These are phyloP conservation scores for Fusarium camptoceras DNA, from an alignment of 2,329 filamentous ascomycete species.

Conservation along the genomic window DNA sequence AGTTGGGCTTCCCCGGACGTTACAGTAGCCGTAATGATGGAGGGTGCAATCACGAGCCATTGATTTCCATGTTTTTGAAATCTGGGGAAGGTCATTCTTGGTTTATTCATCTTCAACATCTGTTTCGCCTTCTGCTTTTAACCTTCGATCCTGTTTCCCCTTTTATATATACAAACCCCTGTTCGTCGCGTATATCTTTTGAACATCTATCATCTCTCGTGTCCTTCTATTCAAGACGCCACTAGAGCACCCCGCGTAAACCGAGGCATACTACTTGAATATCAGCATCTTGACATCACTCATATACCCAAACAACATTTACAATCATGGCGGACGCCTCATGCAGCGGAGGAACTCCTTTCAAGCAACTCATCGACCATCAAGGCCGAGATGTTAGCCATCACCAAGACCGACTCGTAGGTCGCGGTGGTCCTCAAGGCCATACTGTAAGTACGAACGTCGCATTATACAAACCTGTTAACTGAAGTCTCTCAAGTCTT, in stretches of 20 bases:
- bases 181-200: neutral
- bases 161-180: neutral
- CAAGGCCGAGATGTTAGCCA: slow-evolving; percentile 56
- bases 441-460: slow-evolving; percentile 47
- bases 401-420: slow-evolving; percentile 55
- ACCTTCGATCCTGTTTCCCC: neutral
- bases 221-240: neutral
- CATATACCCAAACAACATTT: neutral
- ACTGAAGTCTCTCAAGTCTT: slow-evolving; percentile 44
- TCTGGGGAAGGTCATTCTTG: slow-evolving; percentile 23
- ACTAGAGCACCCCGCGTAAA: slow-evolving; percentile 18
- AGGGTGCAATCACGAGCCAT: slow-evolving; percentile 43
- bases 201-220: neutral
- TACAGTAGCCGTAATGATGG: slow-evolving; percentile 25
- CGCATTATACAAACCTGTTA: neutral
- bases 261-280: slow-evolving; percentile 34
- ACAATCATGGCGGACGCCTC: slow-evolving; percentile 55
- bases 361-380: slow-evolving; percentile 58
- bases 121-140: neutral
- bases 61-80: slow-evolving; percentile 16
- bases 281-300: slow-evolving; percentile 3
- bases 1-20: slow-evolving; percentile 42
- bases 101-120: slow-evolving; percentile 33
- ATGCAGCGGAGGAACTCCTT: slow-evolving; percentile 57
- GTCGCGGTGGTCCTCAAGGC: slow-evolving; percentile 45